Base-by-base conservation (phyloP, 2,329 filamentous ascomycete genomes). In the Aspergillus tanneri region DNA sequence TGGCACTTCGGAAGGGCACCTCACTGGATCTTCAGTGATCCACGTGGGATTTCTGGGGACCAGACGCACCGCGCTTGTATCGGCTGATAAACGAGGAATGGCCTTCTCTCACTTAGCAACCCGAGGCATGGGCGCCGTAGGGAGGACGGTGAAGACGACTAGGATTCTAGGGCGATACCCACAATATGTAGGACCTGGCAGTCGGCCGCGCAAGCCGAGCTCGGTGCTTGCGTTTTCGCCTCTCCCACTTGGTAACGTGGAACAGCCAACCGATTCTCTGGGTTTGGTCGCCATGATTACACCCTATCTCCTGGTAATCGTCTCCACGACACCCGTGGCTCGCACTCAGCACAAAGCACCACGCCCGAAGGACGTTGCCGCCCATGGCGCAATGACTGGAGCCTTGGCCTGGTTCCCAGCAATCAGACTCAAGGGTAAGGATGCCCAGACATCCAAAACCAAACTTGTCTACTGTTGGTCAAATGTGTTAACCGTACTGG, bases 381-480 rank as follows among this genome's bases (percentile, higher is more conserved):
- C 89, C 1, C 92, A 99, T 65, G 89, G 90, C 63, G 85, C 92
- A 14, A 85, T 99, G 80, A 96, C 88, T 41, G 95, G 92, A 2
- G 96, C 92, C 60, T 72, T 99, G 41, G 90, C 93, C 25, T 99
- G 93, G 93, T 99, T 99, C 65, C 93, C 93, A 2, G 90, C 91
- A 2, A 93, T 99, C 37, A 93, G 88, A 63, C 76, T 99, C 35
- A 97, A 97, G 68, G 81, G 83, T 12, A 80, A 83, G 8, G 85
- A 90, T 53, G 75, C 81, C 2, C 77, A 81, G 38, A 83, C 81
- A 0, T 84, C 83, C 4, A 86, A 84, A 59, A 81, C 84, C 6
- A 97, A 99, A 68, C 79, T 99, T 14, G 92, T 89, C 0, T 99
- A 99, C 72, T 96, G 91, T 69, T 99, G 93, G 93, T 97, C 93